These are phyloP conservation scores for Xerocomellus amylosporus DNA, from an alignment of 768 basidiomycete genomes.

Conservation along the genomic window DNA sequence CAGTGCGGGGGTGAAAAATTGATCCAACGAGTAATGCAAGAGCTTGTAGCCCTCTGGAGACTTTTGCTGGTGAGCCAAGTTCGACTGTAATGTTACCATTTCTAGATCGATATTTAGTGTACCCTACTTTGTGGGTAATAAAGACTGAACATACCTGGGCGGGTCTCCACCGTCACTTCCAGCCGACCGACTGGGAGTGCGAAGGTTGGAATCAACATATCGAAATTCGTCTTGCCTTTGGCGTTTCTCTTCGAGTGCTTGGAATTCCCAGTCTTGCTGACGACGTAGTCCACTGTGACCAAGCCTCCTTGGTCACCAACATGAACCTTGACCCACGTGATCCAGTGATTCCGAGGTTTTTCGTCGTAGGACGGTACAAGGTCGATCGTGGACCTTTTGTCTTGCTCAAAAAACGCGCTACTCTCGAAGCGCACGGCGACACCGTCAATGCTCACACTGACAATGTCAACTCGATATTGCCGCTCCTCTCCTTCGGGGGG, in stretches of 20 bases:
- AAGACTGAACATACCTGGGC: slow-evolving; percentile 44
- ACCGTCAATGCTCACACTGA: slow-evolving; percentile 62
- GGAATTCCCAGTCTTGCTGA: slow-evolving; percentile 31
- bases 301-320: slow-evolving; percentile 49
- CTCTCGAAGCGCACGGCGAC: slow-evolving; percentile 61
- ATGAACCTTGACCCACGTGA: slow-evolving; percentile 62
- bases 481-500: slow-evolving; percentile 15
- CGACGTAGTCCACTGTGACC: slow-evolving; percentile 66
- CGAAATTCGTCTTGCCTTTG: slow-evolving; percentile 32
- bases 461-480: slow-evolving; percentile 46
- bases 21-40: slow-evolving; percentile 54
- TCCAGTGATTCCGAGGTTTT: slow-evolving; percentile 56
- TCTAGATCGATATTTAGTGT: slow-evolving; percentile 37
- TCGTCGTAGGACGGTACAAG: slow-evolving; percentile 49
- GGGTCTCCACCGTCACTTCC: slow-evolving; percentile 56
- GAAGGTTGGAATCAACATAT: slow-evolving; percentile 70
- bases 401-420: slow-evolving; percentile 38
- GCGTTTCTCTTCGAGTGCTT: slow-evolving; percentile 34
- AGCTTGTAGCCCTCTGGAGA: slow-evolving; percentile 44
- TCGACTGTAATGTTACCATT: slow-evolving; percentile 47
- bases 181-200: slow-evolving; percentile 63
- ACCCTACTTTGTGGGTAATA: not conserved
- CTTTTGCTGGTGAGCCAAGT: slow-evolving; percentile 51
- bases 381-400: slow-evolving; percentile 33
- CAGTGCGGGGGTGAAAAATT: slow-evolving; percentile 57